Percentiles rank a stretch among this genome's conserved stretches.
These are phyloP conservation scores for Mucor indicus DNA, from an alignment of 371 early-diverging fungal genomes.

Conservation along the genomic window DNA sequence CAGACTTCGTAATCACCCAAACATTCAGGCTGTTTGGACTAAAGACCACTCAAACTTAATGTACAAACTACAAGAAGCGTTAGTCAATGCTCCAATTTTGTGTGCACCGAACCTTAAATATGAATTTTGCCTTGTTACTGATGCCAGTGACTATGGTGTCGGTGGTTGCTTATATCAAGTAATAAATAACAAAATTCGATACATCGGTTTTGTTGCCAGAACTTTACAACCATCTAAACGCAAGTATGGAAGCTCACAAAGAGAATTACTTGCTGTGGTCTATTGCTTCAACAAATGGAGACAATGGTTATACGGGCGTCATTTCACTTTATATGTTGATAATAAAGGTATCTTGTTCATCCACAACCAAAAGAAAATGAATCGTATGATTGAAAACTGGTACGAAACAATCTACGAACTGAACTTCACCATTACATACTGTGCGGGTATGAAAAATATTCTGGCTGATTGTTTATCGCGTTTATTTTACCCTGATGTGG, in stretches of 20 bases:
- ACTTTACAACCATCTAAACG: slow-evolving; percentile 13
- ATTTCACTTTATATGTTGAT: slow-evolving; percentile 4
- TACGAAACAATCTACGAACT: slow-evolving; percentile 1
- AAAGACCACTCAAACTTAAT: slow-evolving; percentile 1
- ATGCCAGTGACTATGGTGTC: slow-evolving; percentile 36
- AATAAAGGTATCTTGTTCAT: not conserved
- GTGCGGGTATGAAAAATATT: not conserved
- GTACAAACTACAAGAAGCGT: not conserved
- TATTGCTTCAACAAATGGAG: slow-evolving; percentile 15
- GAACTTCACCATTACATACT: not conserved
- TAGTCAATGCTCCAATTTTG: slow-evolving; percentile 7
- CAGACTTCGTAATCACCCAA: slow-evolving; percentile 10
- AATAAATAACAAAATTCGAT: slow-evolving; percentile 3
- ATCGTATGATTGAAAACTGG: not conserved
- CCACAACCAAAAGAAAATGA: slow-evolving; percentile 1
- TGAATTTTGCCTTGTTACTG: slow-evolving; percentile 33
- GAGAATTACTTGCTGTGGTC: slow-evolving; percentile 14
- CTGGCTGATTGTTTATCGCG: not conserved
- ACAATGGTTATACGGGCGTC: slow-evolving; percentile 13
- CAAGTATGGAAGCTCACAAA: slow-evolving; percentile 9
- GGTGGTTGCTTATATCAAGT: slow-evolving; percentile 28
- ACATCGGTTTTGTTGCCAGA: slow-evolving; percentile 20
- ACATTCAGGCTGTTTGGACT: slow-evolving; percentile 4
- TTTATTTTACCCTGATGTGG: not conserved
- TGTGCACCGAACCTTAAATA: slow-evolving; percentile 17